phyloP scores from a whole-genome alignment of 495 filamentous ascomycete species.

The Sordaria brevicollis region DNA sequence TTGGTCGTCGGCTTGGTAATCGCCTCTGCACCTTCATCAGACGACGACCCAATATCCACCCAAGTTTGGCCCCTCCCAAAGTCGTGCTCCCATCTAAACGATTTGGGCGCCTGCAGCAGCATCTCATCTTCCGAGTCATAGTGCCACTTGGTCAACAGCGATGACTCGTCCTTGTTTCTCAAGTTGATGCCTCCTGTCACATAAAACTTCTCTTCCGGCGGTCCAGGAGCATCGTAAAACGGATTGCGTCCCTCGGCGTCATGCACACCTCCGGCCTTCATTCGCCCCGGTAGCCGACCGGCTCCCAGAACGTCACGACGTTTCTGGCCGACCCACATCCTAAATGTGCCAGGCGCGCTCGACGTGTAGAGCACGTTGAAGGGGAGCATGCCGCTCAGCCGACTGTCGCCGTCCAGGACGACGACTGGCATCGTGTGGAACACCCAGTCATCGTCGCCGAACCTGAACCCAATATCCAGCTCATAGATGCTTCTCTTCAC shows the following conservation, averaged over 20 bases:
- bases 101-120: background rate
- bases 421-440: conserved; percentile 18
- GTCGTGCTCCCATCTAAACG: conserved; percentile 13
- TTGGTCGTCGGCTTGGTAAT: background rate
- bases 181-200: background rate
- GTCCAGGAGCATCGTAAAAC: conserved; percentile 6
- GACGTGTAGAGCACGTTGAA: conserved; percentile 32
- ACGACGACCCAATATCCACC: background rate
- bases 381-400: conserved; percentile 34
- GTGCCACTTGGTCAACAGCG: background rate
- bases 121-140: background rate
- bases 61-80: background rate
- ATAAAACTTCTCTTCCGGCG: background rate
- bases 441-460: conserved; percentile 3
- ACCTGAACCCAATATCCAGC: conserved; percentile 25
- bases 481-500: conserved; percentile 25
- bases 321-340: conserved; percentile 32
- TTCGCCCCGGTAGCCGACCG: conserved; percentile 28
- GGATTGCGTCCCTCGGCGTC: background rate
- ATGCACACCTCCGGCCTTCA: background rate
- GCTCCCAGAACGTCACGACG: conserved; percentile 35
- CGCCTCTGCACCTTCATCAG: background rate
- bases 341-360: conserved; percentile 25
- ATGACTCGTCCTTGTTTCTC: conserved; percentile 3
- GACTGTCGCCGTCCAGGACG: conserved; percentile 11